Evolutionary conservation across 192 early-diverging fungal genomes (phyloP), one percentile per base, ranked within the genome.

Genomic region (Coemansia pectinata): DNA sequence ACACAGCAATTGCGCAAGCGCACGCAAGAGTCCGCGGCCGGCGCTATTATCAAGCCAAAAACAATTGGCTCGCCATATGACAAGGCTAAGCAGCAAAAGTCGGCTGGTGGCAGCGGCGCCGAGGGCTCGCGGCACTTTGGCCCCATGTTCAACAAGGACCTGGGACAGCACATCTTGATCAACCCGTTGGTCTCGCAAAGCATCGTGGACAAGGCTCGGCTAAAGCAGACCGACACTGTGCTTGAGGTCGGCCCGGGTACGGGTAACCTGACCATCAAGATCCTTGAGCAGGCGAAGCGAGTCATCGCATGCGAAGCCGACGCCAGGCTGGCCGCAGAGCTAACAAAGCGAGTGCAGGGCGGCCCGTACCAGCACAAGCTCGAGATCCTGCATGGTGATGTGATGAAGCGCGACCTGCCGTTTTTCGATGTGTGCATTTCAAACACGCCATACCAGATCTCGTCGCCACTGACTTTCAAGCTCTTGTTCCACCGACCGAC

Each of bases 211-310:
- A 99, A 98, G 87, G 97, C 94, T n/a, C 57, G 83, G 36, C 55
- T 71, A 36, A 81, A 79, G 77, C 78, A 87, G 33, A 91, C 91
- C 1, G 93, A 95, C 75, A 90, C 85, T 12, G 92, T 93, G 7
- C 86, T 95, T 8, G 97, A 99, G 86, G 91, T 99, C 45, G 97
- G 97, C 76, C 97, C 97, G 2, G 97, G 97, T 88, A 99, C 97
- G 31, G 97, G 97, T 83, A 99, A 99, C 81, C 88, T 99, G 73
- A 96, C 96, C 2, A 90, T 98, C 40, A 91, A 92, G 81, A 96
- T 98, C 65, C 86, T 99, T 62, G 91, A 91, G 67, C 89, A 92
- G 58, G 92, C 91, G 41, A 99, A 99, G 73, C 95, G 92, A 81
- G 94, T 96, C 14, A 88, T 93, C 41, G 96, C 94, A 15, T 95